Conservation (phyloP, 2,329 filamentous ascomycete genomes). For the Xylariaceae sp. region DNA sequence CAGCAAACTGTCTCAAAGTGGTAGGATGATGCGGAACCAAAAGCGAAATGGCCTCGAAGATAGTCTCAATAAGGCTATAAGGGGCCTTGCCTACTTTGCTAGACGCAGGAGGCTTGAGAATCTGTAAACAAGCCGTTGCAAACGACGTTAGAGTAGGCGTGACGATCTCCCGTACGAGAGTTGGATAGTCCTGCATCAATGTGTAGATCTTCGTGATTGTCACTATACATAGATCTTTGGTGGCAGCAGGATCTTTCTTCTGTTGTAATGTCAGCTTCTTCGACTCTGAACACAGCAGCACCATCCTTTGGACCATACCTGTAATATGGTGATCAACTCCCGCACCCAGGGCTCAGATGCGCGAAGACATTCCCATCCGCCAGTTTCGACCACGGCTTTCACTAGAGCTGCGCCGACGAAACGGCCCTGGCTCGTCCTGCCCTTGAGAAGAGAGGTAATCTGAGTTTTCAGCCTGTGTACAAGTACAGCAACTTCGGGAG, state of each 20-base stretch:
- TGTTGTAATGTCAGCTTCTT: constrained; percentile 31
- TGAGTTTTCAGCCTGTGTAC: constrained; percentile 79
- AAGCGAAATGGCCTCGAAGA: constrained; percentile 65
- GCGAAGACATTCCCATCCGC: constrained; percentile 76
- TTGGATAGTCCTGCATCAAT: constrained; percentile 75
- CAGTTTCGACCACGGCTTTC: constrained; percentile 76
- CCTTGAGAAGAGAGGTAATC: constrained; percentile 70
- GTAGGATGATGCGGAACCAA: constrained; percentile 77
- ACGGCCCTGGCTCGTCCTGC: constrained; percentile 66
- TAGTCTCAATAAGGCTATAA: constrained; percentile 54
- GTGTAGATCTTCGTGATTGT: constrained; percentile 78
- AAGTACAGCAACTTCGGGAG: constrained; percentile 61
- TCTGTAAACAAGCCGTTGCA: constrained; percentile 64
- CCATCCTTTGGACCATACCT: constrained; percentile 42
- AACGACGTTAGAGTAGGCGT: constrained; percentile 75
- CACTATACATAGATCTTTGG: constrained; percentile 71
- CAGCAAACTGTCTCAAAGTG: constrained; percentile 70
- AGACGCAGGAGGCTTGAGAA: constrained; percentile 46
- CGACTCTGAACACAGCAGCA: not conserved
- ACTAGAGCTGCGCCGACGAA: constrained; percentile 73
- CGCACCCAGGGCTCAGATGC: constrained; percentile 70
- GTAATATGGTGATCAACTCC: constrained; percentile 67
- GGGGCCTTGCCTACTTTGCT: constrained; percentile 39
- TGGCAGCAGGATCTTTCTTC: constrained; percentile 71
- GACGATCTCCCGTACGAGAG: constrained; percentile 78